A percentile compares a stretch with the other conserved stretches of the same genome.
phyloP scores from a whole-genome alignment of 2,329 filamentous ascomycete genomes.

The Neopestalotiopsis clavispora region DNA sequence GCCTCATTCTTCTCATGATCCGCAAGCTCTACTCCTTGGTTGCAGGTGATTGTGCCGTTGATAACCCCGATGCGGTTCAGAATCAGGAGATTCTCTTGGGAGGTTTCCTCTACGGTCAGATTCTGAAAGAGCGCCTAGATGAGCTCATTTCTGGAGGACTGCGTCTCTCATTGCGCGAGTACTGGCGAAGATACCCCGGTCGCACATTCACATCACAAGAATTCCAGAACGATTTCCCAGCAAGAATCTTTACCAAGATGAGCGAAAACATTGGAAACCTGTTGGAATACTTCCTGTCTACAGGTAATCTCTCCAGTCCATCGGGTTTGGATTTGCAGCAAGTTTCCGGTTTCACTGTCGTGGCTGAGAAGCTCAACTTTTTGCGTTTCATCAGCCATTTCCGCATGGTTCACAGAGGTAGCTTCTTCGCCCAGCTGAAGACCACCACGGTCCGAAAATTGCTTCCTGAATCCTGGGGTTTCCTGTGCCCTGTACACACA shows the following conservation, averaged over 20 bases:
- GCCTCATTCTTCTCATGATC: slow-evolving; percentile 93
- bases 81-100: slow-evolving; percentile 95
- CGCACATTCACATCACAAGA: slow-evolving; percentile 77
- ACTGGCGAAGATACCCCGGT: slow-evolving; percentile 59
- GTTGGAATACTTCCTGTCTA: slow-evolving; percentile 95
- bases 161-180: slow-evolving; percentile 59
- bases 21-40: slow-evolving; percentile 93
- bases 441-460: slow-evolving; percentile 96
- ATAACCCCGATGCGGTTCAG: slow-evolving; percentile 96
- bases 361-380: slow-evolving; percentile 99
- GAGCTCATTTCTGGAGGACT: slow-evolving; percentile 74
- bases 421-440: slow-evolving; percentile 97
- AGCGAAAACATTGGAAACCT: slow-evolving; percentile 88
- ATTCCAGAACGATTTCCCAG: slow-evolving; percentile 80
- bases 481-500: slow-evolving; percentile 95
- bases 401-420: slow-evolving; percentile 98
- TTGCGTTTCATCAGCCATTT: slow-evolving; percentile 98
- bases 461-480: slow-evolving; percentile 96
- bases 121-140: slow-evolving; percentile 92
- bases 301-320: slow-evolving; percentile 88
- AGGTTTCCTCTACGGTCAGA: slow-evolving; percentile 92
- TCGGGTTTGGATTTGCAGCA: slow-evolving; percentile 95
- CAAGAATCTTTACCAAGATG: slow-evolving; percentile 77
- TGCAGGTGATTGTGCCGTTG: slow-evolving; percentile 87
- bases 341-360: slow-evolving; percentile 91